Base-by-base conservation (phyloP, 176 grass and related monocot species). In the Dactylis glomerata region DNA sequence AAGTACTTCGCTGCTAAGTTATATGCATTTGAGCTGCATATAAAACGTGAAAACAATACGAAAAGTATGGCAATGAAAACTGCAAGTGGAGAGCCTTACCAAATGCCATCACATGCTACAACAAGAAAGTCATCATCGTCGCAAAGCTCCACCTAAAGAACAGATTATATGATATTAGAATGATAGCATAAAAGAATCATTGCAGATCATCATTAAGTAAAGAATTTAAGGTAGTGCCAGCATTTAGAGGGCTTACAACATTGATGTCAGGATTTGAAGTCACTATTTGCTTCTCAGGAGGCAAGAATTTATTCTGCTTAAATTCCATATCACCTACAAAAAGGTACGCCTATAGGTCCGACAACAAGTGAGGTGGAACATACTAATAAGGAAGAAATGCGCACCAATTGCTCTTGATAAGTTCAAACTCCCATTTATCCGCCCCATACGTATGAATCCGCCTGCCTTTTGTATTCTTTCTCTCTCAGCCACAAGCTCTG, bases 341-440 rank as follows among this genome's bases (percentile, higher is more conserved):
- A 76, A 74, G 65, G 79, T 45, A 62, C 7, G 20, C 36, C 32
- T 67, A 85, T 68, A 86, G 26, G 50, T 80, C 80, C 89, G 78
- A 9, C 51, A 82, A 24, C 13, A 27, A 75, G 23, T 41, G 63
- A 54, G 63, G 47, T 30, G 40, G 40, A 56, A 42, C 66, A 32
- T 51, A 67, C 62, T 55, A 61, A 75, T 41, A 83, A 30, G 24
- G 34, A 5, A 47, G 74, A 51, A 83, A 86, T 68, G 36, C 75
- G 38, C 54, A 99, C 96, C 93, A 50, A 99, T 99, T 83, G 96
- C 96, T 91, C 96, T 96, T 44, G 93, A 40, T 54, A 99, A 91
- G 78, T 99, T 99, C 75, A 99, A 86, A 91, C 89, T 99, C 89
- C 96, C 93, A 92, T 99, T 99, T 84, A 99, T 79, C 74, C 96